Percentiles rank a stretch among this genome's conserved stretches.
Conservation (phyloP, 129 eudicot species). For the Cynara cardunculus region DNA sequence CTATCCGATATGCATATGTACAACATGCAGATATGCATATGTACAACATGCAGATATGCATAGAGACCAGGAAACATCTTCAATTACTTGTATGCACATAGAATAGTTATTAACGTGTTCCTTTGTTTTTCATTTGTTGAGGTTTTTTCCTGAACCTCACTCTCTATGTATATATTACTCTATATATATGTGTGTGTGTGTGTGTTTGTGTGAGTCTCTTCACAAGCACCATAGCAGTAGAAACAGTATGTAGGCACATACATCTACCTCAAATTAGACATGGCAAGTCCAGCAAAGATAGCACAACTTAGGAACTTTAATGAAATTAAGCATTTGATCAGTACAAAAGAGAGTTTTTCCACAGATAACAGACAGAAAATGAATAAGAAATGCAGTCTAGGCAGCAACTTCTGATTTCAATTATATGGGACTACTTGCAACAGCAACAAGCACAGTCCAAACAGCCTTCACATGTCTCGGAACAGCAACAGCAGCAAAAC, state of each 20-base stretch:
- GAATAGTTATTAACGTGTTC: no score
- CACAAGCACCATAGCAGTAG: constrained; percentile 6
- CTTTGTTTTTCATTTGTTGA: no score
- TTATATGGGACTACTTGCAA: constrained; percentile 17
- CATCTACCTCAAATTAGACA: background rate
- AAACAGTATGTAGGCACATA: background rate
- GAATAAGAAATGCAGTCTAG: background rate
- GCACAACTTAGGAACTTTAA: background rate
- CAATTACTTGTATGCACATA: no score
- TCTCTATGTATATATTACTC: no score
- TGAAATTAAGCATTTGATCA: background rate
- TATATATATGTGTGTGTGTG: background rate
- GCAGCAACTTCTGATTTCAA: background rate
- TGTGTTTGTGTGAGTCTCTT: background rate
- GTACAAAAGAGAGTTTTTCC: background rate
- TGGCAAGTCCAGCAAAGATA: background rate
- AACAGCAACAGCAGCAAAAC: constrained; percentile 62
- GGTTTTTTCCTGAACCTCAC: background rate
- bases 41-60: no score
- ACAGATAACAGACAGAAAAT: background rate
- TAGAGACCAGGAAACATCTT: no score
- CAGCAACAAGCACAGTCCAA: constrained; percentile 39
- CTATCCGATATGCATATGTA: no score
- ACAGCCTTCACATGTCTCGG: constrained; percentile 42
- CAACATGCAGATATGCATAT: no score